Base-by-base conservation (phyloP, 164 flowering plant genomes). In the Aristolochia contorta region DNA sequence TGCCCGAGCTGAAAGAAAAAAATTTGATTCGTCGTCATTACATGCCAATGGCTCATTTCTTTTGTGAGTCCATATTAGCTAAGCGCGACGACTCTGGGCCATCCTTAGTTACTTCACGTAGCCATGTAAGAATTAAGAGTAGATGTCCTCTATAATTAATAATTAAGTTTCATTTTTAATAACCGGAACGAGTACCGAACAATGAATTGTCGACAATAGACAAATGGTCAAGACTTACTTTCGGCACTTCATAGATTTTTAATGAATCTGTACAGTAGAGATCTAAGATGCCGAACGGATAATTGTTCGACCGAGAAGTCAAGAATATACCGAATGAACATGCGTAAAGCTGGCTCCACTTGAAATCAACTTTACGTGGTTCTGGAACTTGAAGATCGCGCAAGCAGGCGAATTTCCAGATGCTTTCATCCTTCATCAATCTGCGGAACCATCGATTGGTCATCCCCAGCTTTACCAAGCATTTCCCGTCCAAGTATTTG, bases 381-480 rank as follows among this genome's bases (percentile, higher is more conserved):
- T 69, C 78, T 0, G 85, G 84, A 33, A 91, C 89, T 62, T 78
- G 84, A 62, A 94, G 89, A 71, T 94, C 99, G 6, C 96, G 89
- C 64, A 94, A 63, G 69, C 85, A 85, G 0, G 86, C 91, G 58
- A 58, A 80, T 71, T 79, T 91, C 99, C 99, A 91, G 16, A 94
- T 58, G 33, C 80, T 64, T 1, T 91, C 89, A 18, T 85, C 83
- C 81, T 74, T 76, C 20, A 84, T 58, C n/a, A 79, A 33, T 25
- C 65, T 68, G 63, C 75, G 60, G 67, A 94, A 94, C 99, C 97
- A 94, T 47, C 73, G 79, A 65, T 70, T 73, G 1, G 85, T 77
- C 23, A 69, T 60, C 58, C 76, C 86, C n/a, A 94, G 84, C 93
- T 68, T 91, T 73, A 85, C 81, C 73, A 94, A 67, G 20, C 86